Base-by-base conservation (phyloP, 768 basidiomycete species). In the Thelephora ganbajun region DNA sequence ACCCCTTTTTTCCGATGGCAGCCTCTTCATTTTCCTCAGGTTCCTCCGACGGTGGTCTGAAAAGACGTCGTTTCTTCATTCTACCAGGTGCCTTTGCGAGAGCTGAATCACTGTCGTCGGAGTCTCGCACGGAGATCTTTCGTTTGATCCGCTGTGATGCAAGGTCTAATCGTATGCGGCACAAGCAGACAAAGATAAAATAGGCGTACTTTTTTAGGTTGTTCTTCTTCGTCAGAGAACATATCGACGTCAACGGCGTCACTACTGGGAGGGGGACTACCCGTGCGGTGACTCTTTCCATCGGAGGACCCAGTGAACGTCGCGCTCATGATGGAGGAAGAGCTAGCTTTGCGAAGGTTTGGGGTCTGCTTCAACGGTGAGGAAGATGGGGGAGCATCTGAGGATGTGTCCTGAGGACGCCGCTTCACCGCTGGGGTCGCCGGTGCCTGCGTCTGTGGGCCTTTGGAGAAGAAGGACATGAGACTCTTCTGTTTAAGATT, bases 211-310 rank as follows among this genome's bases (percentile, higher is more conserved):
- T 54, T 51, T 43, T 57, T 54, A 16, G 60, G 57, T 20, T 67
- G 63, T 18, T 71, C 72, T 36, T 72, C 73, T 11, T 69, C 74
- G 1, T 61, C 72, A 6, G 69, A 70, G 44, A 78, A 52, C 77
- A 85, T 79, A 57, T 87, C 84, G 9, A 88, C 72, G 53, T 89
- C 84, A 48, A 87, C 74, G 23, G 75, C 69, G 48, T 88, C 83
- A 53, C 84, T 88, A 2, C 83, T 83, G 0, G 84, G 84, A 30
- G 26, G 26, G 22, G 86, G 85, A 2, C 83, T 84, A 13, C 74
- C 71, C 23, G 64, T 66, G 35, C 56, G 47, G 52, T 69, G 80
- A 45, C 67, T 69, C 16, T 64, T 67, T 18, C 63, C 66, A 19
- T 75, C 75, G 39, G 77, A 80, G 14, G 69, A 71, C 33, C 57